These are phyloP conservation scores for Ophiostoma triangulosporum DNA, from an alignment of 2,329 filamentous ascomycete species.

Conservation along the genomic window DNA sequence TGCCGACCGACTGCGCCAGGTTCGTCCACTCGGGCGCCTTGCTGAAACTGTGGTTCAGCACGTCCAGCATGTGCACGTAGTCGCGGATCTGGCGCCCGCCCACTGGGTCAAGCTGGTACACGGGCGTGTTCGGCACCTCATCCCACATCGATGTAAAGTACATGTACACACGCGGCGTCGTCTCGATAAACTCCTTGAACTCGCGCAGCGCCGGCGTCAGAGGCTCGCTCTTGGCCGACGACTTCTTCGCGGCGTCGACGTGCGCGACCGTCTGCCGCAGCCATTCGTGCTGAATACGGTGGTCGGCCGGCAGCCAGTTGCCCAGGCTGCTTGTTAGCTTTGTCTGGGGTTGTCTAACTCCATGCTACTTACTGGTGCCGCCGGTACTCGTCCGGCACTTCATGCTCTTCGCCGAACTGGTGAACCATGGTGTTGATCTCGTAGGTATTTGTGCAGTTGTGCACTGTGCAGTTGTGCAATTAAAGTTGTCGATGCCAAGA, in stretches of 20 bases:
- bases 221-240: slow-evolving; percentile 23
- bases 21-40: slow-evolving; percentile 40
- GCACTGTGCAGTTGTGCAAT: too few species aligned
- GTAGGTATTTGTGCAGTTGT: too few species aligned
- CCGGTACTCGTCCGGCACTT: slow-evolving; percentile 35
- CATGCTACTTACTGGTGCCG: slow-evolving; percentile 28
- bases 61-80: slow-evolving; percentile 51
- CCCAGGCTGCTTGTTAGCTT: slow-evolving; percentile 28
- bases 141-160: slow-evolving; percentile 55
- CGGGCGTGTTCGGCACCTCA: slow-evolving; percentile 46
- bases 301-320: slow-evolving; percentile 50
- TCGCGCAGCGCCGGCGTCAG: slow-evolving; percentile 49
- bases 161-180: slow-evolving; percentile 50
- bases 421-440: slow-evolving; percentile 31
- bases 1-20: slow-evolving; percentile 34
- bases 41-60: slow-evolving; percentile 48
- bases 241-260: slow-evolving; percentile 34
- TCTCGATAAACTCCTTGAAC: slow-evolving; percentile 53
- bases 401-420: slow-evolving; percentile 35
- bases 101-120: slow-evolving; percentile 48
- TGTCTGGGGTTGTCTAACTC: neutral
- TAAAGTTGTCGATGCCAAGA: too few species aligned
- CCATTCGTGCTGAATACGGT: slow-evolving; percentile 49
- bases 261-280: slow-evolving; percentile 42
- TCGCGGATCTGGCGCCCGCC: slow-evolving; percentile 50